phyloP scores from a whole-genome alignment of 31 red algal species.

The Bonnemaisonia californica region DNA sequence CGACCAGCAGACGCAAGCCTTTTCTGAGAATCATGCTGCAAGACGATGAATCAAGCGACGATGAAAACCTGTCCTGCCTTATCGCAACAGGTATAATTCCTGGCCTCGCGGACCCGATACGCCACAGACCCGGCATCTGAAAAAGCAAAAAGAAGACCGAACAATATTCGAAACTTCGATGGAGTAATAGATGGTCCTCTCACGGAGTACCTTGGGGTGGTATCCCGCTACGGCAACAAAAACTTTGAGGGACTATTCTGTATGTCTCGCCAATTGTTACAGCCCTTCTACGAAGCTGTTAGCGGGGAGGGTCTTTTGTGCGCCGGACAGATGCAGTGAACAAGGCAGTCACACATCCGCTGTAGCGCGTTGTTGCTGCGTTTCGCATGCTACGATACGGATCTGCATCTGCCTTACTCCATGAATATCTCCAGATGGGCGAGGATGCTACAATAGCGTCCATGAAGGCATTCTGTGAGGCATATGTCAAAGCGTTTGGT shows the following conservation, averaged over 20 bases:
- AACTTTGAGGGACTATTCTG: slow-evolving; percentile 17
- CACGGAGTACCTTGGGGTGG: not conserved
- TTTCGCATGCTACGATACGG: slow-evolving; percentile 13
- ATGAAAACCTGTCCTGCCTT: not conserved
- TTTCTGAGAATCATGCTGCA: no score
- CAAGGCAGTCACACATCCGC: not conserved
- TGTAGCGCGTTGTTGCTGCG: slow-evolving; percentile 7
- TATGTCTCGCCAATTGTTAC: slow-evolving; percentile 2
- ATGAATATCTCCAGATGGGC: slow-evolving; percentile 10
- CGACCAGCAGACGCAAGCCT: no score
- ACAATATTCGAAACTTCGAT: not conserved
- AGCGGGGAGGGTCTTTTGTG: not conserved
- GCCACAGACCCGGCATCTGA: not conserved
- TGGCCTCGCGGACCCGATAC: not conserved
- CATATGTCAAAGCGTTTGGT: not conserved
- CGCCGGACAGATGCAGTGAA: not conserved
- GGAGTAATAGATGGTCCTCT: not conserved
- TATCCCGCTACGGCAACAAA: not conserved
- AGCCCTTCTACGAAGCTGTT: not conserved
- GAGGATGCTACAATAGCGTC: not conserved
- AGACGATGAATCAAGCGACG: not conserved
- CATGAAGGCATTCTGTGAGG: slow-evolving; percentile 13
- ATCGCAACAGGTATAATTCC: slow-evolving; percentile 11
- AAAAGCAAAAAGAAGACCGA: not conserved
- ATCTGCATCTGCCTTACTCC: not conserved